Evolutionary conservation across 2,329 filamentous ascomycete genomes (phyloP).

Genomic region (Fusarium keratoplasticum): DNA sequence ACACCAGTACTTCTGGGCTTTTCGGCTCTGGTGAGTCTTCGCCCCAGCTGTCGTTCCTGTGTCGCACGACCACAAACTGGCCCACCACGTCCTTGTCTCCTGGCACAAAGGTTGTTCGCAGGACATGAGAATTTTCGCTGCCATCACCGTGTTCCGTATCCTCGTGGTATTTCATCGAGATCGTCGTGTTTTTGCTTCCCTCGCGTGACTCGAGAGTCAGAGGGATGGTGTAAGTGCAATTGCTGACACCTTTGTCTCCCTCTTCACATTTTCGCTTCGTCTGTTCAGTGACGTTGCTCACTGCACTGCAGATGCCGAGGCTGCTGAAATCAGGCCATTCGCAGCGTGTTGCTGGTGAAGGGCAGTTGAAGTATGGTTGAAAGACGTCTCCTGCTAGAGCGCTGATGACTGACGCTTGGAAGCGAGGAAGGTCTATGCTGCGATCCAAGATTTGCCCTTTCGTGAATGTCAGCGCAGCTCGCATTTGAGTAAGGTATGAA

Average conservation of each 20-base stretch:
- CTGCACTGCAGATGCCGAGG: conserved; percentile 2
- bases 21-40: neutral
- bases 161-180: neutral
- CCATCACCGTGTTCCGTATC: neutral
- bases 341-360: conserved; percentile 2
- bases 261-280: neutral
- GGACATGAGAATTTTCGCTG: neutral
- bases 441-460: neutral
- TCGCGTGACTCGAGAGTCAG: neutral
- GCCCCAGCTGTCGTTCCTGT: neutral
- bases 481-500: neutral
- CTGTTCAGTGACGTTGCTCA: conserved; percentile 3
- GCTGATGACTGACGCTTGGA: conserved; percentile 5
- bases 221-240: conserved; percentile 12
- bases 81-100: neutral
- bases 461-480: neutral
- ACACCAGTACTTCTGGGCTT: neutral
- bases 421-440: neutral
- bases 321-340: conserved; percentile 4
- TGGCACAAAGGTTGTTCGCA: neutral
- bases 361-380: conserved; percentile 3
- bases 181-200: neutral
- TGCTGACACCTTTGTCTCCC: neutral
- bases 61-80: neutral
- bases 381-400: neutral